These are phyloP conservation scores for Chalaropsis ovoidea DNA, from an alignment of 2,329 filamentous ascomycete species.

Conservation along the genomic window DNA sequence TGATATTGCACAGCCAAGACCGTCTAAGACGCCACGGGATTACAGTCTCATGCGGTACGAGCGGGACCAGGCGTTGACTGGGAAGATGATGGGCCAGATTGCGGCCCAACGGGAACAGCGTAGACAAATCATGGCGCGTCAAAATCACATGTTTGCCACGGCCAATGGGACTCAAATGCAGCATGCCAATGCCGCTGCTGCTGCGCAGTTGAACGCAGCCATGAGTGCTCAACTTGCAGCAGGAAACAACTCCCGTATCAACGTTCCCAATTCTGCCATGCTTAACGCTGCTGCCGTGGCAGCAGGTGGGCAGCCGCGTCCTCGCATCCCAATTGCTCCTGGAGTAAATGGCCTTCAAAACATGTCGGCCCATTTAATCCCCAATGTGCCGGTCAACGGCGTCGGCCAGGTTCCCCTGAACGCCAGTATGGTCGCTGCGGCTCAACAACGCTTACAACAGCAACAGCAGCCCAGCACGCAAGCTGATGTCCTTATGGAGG, in stretches of 20 bases:
- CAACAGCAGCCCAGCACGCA: conserved; percentile 41
- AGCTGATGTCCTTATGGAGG: conserved; percentile 50
- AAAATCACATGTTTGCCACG: conserved; percentile 18
- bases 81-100: conserved; percentile 45
- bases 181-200: conserved; percentile 5
- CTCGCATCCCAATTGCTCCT: conserved; percentile 46
- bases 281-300: conserved; percentile 31
- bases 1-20: conserved; percentile 46
- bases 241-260: not conserved
- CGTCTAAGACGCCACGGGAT: conserved; percentile 69
- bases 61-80: conserved; percentile 59
- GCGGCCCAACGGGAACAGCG: conserved; percentile 48
- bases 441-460: conserved; percentile 38
- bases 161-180: conserved; percentile 1
- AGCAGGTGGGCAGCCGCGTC: conserved; percentile 38
- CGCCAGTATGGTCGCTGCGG: conserved; percentile 33
- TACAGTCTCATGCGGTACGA: conserved; percentile 86
- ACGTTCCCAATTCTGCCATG: conserved; percentile 21
- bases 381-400: conserved; percentile 48
- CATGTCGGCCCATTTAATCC: conserved; percentile 41
- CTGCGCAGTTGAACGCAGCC: conserved; percentile 4
- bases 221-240: conserved; percentile 17
- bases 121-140: conserved; percentile 27
- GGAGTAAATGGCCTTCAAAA: conserved; percentile 43
- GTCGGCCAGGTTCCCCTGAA: conserved; percentile 63